Base-by-base conservation (phyloP, 495 filamentous ascomycete genomes). In the Podospora tetraspora region DNA sequence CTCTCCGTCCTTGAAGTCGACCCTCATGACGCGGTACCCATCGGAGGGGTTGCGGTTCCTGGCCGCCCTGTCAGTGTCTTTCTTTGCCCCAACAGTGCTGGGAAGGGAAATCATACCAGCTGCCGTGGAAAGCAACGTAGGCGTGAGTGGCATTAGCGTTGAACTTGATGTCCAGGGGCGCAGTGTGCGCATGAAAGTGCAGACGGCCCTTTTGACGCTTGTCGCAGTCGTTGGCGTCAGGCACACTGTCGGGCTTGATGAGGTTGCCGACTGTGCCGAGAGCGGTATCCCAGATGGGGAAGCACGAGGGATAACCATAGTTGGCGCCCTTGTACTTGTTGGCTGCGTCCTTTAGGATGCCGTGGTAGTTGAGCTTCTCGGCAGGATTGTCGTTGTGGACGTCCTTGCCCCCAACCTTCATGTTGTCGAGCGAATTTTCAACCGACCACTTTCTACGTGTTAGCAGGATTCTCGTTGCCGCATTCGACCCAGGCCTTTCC, bases 291-390 rank as follows among this genome's bases (percentile, higher is more conserved):
- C 88, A 91, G 0, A 84, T 84, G 0, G 88, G 76, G 57, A 86
- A 86, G 73, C 88, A 91, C 19, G 77, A 77, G 7, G 89, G 89
- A 68, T 91, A 91, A 7, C 88, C 88, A 69, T 82, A 87, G 69
- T 88, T 87, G 32, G 74, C 73, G 2, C 77, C 78, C 32, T 79
- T 76, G 19, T 75, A 58, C 1, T 76, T 66, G 61, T 81, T 81
- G 11, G 76, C 78, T 29, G 85, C 83, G 63, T 80, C 79, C 24
- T 81, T 78, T 16, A 90, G 74, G 61, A 81, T 80, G 2, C 89
- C 89, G 59, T 87, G 87, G 76, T 83, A 91, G 74, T 90, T 90
- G 65, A 90, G 70, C 71, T 90, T 87, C 73, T 91, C 89, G 5
- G 85, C 89, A 0, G 89, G 89, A 69, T 90, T 91, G 63, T 90